Conservation (phyloP, 1,284 basidiomycete genomes). For the Uromyces viciae-fabae region DNA sequence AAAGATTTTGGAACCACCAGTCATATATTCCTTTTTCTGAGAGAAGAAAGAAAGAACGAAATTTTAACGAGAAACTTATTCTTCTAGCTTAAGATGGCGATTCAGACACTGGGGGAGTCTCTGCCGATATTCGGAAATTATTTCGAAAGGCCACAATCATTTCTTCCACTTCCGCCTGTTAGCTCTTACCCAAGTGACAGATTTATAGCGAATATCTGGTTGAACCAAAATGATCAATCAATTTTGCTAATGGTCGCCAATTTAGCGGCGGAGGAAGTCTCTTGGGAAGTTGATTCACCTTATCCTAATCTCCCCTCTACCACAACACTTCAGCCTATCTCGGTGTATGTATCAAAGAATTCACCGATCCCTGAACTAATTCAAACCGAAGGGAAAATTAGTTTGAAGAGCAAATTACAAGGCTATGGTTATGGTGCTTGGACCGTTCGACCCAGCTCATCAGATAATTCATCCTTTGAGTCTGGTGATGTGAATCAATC, state of each 20-base stretch:
- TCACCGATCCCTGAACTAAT: neutral
- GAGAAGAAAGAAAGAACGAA: too few relatives aligned
- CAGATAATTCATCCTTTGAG: too few relatives aligned
- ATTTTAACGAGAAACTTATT: neutral
- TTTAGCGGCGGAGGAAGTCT: neutral
- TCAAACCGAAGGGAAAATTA: neutral
- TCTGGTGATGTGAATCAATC: too few relatives aligned
- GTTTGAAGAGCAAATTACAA: conserved; percentile 17
- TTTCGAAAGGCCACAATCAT: conserved; percentile 18
- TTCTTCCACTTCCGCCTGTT: conserved; percentile 20
- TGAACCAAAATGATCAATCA: neutral
- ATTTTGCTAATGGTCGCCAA: conserved; percentile 36
- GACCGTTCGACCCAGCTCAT: conserved; percentile 3
- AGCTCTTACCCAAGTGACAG: conserved; percentile 10
- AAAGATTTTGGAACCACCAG: neutral
- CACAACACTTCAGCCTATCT: neutral
- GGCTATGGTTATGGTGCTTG: conserved; percentile 31
- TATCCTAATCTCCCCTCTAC: neutral
- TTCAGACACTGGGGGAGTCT: neutral
- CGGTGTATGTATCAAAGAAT: conserved; percentile 3
- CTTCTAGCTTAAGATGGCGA: conserved; percentile 19
- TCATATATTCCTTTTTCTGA: neutral
- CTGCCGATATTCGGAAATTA: conserved; percentile 6
- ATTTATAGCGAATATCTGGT: conserved; percentile 27
- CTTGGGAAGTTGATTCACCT: conserved; percentile 19